phyloP scores from a whole-genome alignment of 768 basidiomycete genomes.

The Dioszegia crocea region DNA sequence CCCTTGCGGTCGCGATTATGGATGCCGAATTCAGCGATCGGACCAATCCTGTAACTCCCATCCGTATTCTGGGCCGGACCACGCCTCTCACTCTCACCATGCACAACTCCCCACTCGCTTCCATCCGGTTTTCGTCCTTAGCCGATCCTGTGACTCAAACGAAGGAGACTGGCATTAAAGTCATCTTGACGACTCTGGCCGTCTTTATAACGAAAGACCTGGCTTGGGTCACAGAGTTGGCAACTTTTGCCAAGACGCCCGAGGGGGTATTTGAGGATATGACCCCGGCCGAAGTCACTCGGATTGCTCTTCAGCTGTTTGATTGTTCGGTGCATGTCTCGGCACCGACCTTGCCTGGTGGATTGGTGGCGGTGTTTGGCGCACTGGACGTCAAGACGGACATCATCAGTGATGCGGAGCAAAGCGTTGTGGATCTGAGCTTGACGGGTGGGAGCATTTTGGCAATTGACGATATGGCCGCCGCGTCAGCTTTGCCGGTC shows the following conservation, averaged over 20 bases:
- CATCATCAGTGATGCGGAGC: slow-evolving; percentile 63
- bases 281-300: slow-evolving; percentile 80
- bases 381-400: slow-evolving; percentile 67
- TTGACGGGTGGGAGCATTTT: slow-evolving; percentile 57
- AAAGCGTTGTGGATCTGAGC: slow-evolving; percentile 57
- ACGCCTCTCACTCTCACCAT: slow-evolving; percentile 55
- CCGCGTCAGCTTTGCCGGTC: slow-evolving; percentile 19
- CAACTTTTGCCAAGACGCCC: slow-evolving; percentile 61
- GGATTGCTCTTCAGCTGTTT: slow-evolving; percentile 60
- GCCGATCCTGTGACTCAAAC: slow-evolving; percentile 59
- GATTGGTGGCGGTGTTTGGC: slow-evolving; percentile 58
- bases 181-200: slow-evolving; percentile 64
- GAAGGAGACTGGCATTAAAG: slow-evolving; percentile 74
- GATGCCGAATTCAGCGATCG: slow-evolving; percentile 61
- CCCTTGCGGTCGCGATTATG: slow-evolving; percentile 62
- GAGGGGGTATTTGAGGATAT: slow-evolving; percentile 92
- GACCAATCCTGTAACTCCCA: slow-evolving; percentile 44
- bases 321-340: slow-evolving; percentile 66
- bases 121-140: slow-evolving; percentile 63
- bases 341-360: slow-evolving; percentile 61
- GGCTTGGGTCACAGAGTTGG: slow-evolving; percentile 62
- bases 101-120: slow-evolving; percentile 27
- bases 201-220: slow-evolving; percentile 62
- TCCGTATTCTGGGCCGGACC: slow-evolving; percentile 58
- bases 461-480: slow-evolving; percentile 57